Evolutionary conservation across 352 stramenopile species (phyloP), one percentile per base, ranked within the genome.

Genomic region (Globisporangium megalacanthum): DNA sequence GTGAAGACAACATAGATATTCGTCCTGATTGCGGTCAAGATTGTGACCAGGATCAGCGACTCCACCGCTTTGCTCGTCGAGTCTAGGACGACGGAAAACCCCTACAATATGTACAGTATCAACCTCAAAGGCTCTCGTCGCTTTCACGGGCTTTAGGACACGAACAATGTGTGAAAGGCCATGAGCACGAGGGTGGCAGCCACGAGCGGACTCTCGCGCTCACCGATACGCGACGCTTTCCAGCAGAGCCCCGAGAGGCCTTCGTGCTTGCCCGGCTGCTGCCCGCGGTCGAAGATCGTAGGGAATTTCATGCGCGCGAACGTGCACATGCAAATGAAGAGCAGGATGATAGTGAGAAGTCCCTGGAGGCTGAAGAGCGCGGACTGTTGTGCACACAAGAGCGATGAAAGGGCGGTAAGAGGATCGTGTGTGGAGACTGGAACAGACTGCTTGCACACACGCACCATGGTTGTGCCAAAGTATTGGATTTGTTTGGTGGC

Each of bases 251-350:
- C 91, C 35, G 72, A 75, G 41, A 97, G 66, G 1, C 90, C 89
- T 61, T 96, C 86, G 66, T 95, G 86, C 61, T 93, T 90, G 56
- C 83, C 80, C 4, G 79, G 79, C 46, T 88, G 72, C 71, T 93
- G 76, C 15, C 73, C 72, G 33, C 77, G 83, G 70, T 98, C 96
- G 70, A 99, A 99, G 55, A 98, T 95, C 45, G 83, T 92, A 20
- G 95, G 93, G 67, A 97, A 89, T 63, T 98, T 94, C 69, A 96
- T 95, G 64, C 96, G 89, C 41, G 98, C 81, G 81, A 97, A 99
- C 11, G 95, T 97, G 72, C 92, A 98, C 37, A 92, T 98, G 77
- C 95, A 99, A 76, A 99, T 98, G 68, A 99, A 89, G 47, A 99
- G 85, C 54, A 99, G 66, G 46, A 99, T 77, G 41, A 99, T 92